Evolutionary conservation across 1,139 yeast species (phyloP), one percentile per base, ranked within the genome.

Genomic region (Arxiozyma slooffiae): DNA sequence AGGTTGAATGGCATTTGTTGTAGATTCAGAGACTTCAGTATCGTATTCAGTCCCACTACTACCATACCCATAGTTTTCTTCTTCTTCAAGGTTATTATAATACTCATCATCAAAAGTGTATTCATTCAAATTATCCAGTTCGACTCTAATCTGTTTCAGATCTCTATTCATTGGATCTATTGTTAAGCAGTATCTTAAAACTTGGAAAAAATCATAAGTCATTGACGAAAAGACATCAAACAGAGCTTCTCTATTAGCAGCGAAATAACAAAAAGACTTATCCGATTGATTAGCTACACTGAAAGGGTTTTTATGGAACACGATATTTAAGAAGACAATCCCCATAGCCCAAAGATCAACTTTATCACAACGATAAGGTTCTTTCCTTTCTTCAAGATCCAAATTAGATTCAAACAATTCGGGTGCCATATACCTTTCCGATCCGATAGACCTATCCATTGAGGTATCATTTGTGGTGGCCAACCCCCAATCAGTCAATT

Each of bases 391-490:
- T 30, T 67, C 66, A 7, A 60, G 49, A 53, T 66, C 70, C 42
- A 63, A 53, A 53, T 66, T 65, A n/a, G 63, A 57, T 59, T 83
- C 88, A 62, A 85, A 80, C 50, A 90, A 72, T 65, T 92, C 98
- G 0, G 98, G 98, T 0, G 97, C 96, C 98, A 92, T 92, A 68
- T 92, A 92, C 54, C 97, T 75, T 67, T 90, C 97, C 47, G 92
- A 82, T 23, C 98, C 98, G 52, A 90, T 86, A 57, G 90, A 96
- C 66, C 89, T 86, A 61, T 90, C 97, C 42, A 78, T 70, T 60
- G 89, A 82, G 44, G 70, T 70, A 49, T 71, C 71, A 34, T 76
- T 72, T 18, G 85, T 80, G 2, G 97, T 84, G 2, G 96, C 95
- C 60, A 88, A 73, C 3, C 96, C 96, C 92, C 95, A 88, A 70